Conservation (phyloP, 768 basidiomycete genomes). For the Termitomyces sp. region DNA sequence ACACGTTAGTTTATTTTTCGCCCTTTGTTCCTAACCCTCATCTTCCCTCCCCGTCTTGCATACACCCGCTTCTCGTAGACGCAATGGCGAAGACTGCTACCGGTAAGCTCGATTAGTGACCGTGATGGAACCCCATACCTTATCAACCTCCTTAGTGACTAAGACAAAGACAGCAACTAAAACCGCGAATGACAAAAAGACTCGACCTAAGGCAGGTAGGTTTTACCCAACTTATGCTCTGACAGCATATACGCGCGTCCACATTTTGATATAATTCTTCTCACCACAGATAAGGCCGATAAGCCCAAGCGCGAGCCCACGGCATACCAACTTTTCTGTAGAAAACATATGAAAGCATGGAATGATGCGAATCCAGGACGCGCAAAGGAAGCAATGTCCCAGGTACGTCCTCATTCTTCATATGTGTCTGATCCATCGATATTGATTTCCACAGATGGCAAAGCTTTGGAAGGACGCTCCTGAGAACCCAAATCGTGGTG, state of each 20-base stretch:
- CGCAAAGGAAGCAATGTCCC: conserved; percentile 49
- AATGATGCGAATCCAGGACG: conserved; percentile 45
- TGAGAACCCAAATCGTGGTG: conserved; percentile 60
- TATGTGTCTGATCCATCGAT: not conserved
- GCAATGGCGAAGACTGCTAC: conserved; percentile 49
- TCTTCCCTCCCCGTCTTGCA: conserved; percentile 11
- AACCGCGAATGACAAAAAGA: conserved; percentile 39
- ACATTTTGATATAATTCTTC: not conserved
- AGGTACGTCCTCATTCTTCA: conserved; percentile 21
- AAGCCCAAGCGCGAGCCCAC: conserved; percentile 54
- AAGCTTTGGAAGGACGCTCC: conserved; percentile 51
- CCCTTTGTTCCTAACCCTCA: conserved; percentile 4
- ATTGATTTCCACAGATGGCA: conserved; percentile 37
- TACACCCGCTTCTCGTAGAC: conserved; percentile 1
- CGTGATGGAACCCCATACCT: conserved; percentile 1
- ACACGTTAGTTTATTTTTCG: conserved; percentile 3
- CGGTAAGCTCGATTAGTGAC: conserved; percentile 24
- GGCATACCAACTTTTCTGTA: conserved; percentile 55
- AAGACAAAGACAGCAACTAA: conserved; percentile 55
- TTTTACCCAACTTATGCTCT: not conserved
- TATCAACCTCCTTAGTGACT: conserved; percentile 28
- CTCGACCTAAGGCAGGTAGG: conserved; percentile 27
- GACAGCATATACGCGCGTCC: conserved; percentile 1
- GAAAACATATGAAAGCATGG: conserved; percentile 52
- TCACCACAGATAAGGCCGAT: conserved; percentile 28